These are phyloP conservation scores for Coemansia sp. DNA, from an alignment of 192 early-diverging fungal genomes.

Conservation along the genomic window DNA sequence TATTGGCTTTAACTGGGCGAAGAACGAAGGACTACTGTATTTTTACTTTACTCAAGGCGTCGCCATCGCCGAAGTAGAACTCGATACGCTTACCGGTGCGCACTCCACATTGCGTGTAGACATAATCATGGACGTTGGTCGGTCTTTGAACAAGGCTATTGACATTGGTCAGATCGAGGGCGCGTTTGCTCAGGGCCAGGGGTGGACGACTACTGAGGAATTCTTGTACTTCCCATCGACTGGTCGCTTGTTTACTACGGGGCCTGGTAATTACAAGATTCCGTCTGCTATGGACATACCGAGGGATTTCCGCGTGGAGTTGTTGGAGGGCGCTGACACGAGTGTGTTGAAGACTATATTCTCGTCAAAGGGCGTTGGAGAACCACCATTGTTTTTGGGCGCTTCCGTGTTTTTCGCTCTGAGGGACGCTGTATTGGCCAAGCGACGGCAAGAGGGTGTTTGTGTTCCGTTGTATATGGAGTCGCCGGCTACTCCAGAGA, in stretches of 20 bases:
- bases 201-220: slow-evolving; percentile 87
- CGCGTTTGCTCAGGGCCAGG: slow-evolving; percentile 83
- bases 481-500: slow-evolving; percentile 80
- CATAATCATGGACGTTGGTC: slow-evolving; percentile 85
- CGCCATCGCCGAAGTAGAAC: slow-evolving; percentile 82
- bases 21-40: slow-evolving; percentile 71
- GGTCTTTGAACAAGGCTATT: slow-evolving; percentile 82
- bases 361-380: slow-evolving; percentile 84
- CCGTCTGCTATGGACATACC: slow-evolving; percentile 85
- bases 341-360: slow-evolving; percentile 72
- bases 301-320: slow-evolving; percentile 74
- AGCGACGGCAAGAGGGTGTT: slow-evolving; percentile 51
- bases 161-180: slow-evolving; percentile 93
- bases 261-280: slow-evolving; percentile 89
- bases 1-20: slow-evolving; percentile 74
- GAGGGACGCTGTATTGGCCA: slow-evolving; percentile 75
- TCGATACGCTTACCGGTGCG: slow-evolving; percentile 83
- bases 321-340: slow-evolving; percentile 63
- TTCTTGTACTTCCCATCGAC: slow-evolving; percentile 72
- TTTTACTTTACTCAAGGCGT: slow-evolving; percentile 88
- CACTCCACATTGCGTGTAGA: slow-evolving; percentile 75
- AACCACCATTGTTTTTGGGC: slow-evolving; percentile 87
- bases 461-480: slow-evolving; percentile 64
- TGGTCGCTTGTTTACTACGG: slow-evolving; percentile 77
- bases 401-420: slow-evolving; percentile 79